Percentiles rank a stretch among this genome's conserved stretches.
Evolutionary conservation across 305 asterid species (phyloP).

Genomic region (Lippia alba): DNA sequence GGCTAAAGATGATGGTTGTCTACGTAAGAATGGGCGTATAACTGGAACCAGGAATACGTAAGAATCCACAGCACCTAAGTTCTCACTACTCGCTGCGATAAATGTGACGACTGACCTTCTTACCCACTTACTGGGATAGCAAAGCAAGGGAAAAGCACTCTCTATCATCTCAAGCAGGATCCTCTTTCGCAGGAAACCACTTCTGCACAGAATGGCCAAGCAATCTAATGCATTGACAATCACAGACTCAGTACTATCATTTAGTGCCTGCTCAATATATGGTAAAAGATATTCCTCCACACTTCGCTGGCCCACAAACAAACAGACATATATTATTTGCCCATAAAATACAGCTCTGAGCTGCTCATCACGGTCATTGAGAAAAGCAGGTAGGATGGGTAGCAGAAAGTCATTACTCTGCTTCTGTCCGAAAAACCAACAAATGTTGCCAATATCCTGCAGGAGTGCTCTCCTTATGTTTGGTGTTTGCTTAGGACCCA

Average conservation of each 20-base stretch:
- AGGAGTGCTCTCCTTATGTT: constrained; percentile 97
- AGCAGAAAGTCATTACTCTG: constrained; percentile 96
- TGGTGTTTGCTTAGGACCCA: constrained; percentile 99
- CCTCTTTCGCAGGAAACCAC: constrained; percentile 86
- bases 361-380: constrained; percentile 97
- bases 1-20: constrained; percentile 96
- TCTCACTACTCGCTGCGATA: constrained; percentile 91
- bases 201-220: constrained; percentile 91
- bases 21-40: constrained; percentile 84
- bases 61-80: constrained; percentile 97
- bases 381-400: constrained; percentile 98
- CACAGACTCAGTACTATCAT: constrained; percentile 83
- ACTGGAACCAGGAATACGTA: constrained; percentile 93
- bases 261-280: constrained; percentile 96
- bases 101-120: constrained; percentile 81
- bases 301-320: constrained; percentile 95
- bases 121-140: constrained; percentile 97
- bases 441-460: constrained; percentile 94
- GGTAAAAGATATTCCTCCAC: constrained; percentile 99
- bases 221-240: constrained; percentile 94
- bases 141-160: constrained; percentile 85
- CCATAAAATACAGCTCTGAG: constrained; percentile 97
- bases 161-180: constrained; percentile 91
- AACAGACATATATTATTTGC: constrained; percentile 86
- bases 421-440: constrained; percentile 99